These are phyloP conservation scores for Ichthyophthirius multifiliis DNA, from an alignment of 169 alveolate species.

Conservation along the genomic window DNA sequence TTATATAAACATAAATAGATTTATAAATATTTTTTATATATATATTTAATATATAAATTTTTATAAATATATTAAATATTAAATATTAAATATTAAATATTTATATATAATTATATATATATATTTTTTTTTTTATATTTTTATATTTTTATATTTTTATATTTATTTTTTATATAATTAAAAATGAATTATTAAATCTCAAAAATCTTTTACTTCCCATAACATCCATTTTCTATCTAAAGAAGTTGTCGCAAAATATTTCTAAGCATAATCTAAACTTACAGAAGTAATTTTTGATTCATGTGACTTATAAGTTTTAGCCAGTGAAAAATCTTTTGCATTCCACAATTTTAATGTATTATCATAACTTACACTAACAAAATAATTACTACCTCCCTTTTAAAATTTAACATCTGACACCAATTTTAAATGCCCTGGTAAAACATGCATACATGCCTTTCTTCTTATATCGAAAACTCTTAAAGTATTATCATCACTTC, in stretches of 20 bases:
- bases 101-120: too few relatives aligned
- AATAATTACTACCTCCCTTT: slow-evolving; percentile 41
- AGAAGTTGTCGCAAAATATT: slow-evolving; percentile 51
- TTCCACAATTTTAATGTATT: slow-evolving; percentile 71
- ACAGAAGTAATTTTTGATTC: slow-evolving; percentile 50
- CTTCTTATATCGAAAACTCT: slow-evolving; percentile 91
- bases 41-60: too few relatives aligned
- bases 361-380: slow-evolving; percentile 73
- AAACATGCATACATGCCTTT: slow-evolving; percentile 51
- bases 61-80: too few relatives aligned
- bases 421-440: slow-evolving; percentile 82
- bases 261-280: slow-evolving; percentile 10
- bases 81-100: too few relatives aligned
- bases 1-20: too few relatives aligned
- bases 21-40: too few relatives aligned
- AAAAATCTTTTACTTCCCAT: slow-evolving; percentile 50
- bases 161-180: too few relatives aligned
- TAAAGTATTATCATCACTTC: slow-evolving; percentile 88
- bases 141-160: too few relatives aligned
- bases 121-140: too few relatives aligned
- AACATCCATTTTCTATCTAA: slow-evolving; percentile 70
- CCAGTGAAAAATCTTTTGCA: slow-evolving; percentile 54
- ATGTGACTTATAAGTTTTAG: slow-evolving; percentile 54
- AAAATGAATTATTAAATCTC: neutral
- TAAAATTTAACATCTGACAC: slow-evolving; percentile 66